These are phyloP conservation scores for Oropetium thomaeum DNA, from an alignment of 176 grass and related monocot genomes.

Conservation along the genomic window DNA sequence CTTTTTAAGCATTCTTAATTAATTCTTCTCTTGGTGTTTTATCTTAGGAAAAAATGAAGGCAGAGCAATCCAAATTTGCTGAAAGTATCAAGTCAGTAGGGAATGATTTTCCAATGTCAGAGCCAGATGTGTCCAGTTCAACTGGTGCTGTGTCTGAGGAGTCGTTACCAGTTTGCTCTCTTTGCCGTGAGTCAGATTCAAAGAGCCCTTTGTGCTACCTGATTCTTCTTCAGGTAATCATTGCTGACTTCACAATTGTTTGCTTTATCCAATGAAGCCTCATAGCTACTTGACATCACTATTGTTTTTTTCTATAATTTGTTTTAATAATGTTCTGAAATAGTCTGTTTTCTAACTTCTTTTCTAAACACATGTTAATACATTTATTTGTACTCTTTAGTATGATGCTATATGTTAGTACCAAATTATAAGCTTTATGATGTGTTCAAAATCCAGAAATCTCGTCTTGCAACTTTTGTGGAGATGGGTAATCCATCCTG, in stretches of 20 bases:
- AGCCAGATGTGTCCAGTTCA: slow-evolving; percentile 48
- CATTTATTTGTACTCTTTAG: slow-evolving; percentile 17
- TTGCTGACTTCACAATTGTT: slow-evolving; percentile 17
- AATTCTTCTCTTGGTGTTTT: not conserved
- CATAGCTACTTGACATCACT: slow-evolving; percentile 24
- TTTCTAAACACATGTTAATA: not conserved
- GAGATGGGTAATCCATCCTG: slow-evolving; percentile 85
- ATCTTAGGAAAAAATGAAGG: slow-evolving; percentile 90
- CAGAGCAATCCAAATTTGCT: slow-evolving; percentile 88
- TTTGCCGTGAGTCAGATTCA: slow-evolving; percentile 83
- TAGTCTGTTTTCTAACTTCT: not conserved
- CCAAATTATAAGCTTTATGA: slow-evolving; percentile 17
- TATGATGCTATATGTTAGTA: slow-evolving; percentile 17
- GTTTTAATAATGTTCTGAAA: not conserved
- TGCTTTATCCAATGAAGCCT: slow-evolving; percentile 32
- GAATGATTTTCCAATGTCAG: slow-evolving; percentile 45
- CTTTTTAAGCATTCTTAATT: not conserved
- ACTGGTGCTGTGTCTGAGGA: slow-evolving; percentile 50
- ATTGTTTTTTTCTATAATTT: slow-evolving; percentile 13
- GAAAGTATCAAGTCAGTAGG: slow-evolving; percentile 60
- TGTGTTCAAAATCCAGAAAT: slow-evolving; percentile 69
- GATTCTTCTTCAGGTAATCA: slow-evolving; percentile 93
- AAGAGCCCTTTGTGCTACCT: slow-evolving; percentile 94
- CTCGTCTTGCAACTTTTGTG: slow-evolving; percentile 82
- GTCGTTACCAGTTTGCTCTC: slow-evolving; percentile 66